phyloP scores from a whole-genome alignment of 768 basidiomycete genomes.

The Hypholoma fasciculare region DNA sequence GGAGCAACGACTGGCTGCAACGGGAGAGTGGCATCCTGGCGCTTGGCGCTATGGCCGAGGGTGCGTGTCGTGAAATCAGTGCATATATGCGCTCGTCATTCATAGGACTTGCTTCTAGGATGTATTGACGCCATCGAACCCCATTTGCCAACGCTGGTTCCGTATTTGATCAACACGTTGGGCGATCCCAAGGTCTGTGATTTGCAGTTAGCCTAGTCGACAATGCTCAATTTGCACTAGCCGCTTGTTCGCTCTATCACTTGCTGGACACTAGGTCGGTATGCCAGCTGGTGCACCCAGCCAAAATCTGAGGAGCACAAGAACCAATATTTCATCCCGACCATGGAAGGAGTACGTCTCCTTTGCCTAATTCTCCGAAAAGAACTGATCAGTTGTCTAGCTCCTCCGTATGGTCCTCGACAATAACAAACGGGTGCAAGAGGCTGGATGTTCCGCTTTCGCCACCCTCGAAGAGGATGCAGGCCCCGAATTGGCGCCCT shows the following conservation, averaged over 20 bases:
- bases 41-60: conserved; percentile 97
- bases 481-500: conserved; percentile 84
- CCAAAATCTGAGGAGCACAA: conserved; percentile 85
- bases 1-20: conserved; percentile 91
- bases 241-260: conserved; percentile 97
- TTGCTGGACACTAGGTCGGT: conserved; percentile 99
- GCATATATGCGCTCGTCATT: conserved; percentile 3
- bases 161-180: conserved; percentile 88
- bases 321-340: conserved; percentile 89
- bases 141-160: conserved; percentile 90
- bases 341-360: conserved; percentile 88
- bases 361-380: background rate
- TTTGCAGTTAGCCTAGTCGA: conserved; percentile 1
- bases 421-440: conserved; percentile 98
- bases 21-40: conserved; percentile 95
- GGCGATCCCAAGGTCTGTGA: conserved; percentile 83
- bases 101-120: conserved; percentile 45
- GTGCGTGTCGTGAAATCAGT: conserved; percentile 39
- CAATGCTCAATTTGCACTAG: conserved; percentile 37
- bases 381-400: conserved; percentile 39
- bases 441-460: conserved; percentile 98
- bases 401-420: conserved; percentile 96
- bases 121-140: conserved; percentile 96
- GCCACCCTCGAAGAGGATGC: conserved; percentile 99
- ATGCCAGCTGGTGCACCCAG: conserved; percentile 97